Percentiles rank a stretch among this genome's conserved stretches.
phyloP scores from a whole-genome alignment of 1,284 basidiomycete genomes.

The Cutaneotrichosporon mucoides region DNA sequence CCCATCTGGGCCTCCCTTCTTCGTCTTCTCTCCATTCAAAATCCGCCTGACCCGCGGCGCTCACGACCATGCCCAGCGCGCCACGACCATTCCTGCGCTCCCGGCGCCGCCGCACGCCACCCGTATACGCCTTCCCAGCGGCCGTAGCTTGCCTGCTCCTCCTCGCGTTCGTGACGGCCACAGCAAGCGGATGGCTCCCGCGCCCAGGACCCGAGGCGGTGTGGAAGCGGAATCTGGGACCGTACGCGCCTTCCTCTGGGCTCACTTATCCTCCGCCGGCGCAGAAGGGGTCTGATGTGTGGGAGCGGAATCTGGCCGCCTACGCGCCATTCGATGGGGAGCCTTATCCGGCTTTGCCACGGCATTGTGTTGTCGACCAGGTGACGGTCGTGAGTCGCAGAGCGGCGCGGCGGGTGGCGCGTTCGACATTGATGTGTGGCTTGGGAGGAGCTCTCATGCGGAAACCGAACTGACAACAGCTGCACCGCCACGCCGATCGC shows the following conservation, averaged over 20 bases:
- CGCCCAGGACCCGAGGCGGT: neutral
- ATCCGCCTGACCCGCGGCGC: too few relatives aligned
- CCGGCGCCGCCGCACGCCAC: neutral
- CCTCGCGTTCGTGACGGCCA: neutral
- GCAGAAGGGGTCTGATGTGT: neutral
- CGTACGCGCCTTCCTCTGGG: neutral
- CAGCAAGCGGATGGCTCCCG: neutral
- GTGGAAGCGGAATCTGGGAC: slow-evolving; percentile 1
- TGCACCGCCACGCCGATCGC: slow-evolving; percentile 80
- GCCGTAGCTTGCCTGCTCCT: neutral
- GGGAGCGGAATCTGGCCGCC: too few relatives aligned
- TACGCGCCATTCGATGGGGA: too few relatives aligned
- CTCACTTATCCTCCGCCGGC: neutral
- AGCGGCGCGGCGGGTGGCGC: too few relatives aligned
- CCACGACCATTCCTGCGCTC: too few relatives aligned
- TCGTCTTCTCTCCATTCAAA: too few relatives aligned
- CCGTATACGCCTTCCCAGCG: neutral
- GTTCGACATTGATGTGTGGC: too few relatives aligned
- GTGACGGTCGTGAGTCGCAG: neutral
- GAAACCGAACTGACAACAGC: slow-evolving; percentile 38
- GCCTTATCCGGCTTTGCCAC: too few relatives aligned
- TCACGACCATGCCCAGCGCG: too few relatives aligned
- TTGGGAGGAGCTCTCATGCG: neutral
- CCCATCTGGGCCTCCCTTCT: too few relatives aligned
- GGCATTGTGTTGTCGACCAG: neutral